These are phyloP conservation scores for Stagonosporopsis vannaccii DNA, from an alignment of 2,329 filamentous ascomycete genomes.

Conservation along the genomic window DNA sequence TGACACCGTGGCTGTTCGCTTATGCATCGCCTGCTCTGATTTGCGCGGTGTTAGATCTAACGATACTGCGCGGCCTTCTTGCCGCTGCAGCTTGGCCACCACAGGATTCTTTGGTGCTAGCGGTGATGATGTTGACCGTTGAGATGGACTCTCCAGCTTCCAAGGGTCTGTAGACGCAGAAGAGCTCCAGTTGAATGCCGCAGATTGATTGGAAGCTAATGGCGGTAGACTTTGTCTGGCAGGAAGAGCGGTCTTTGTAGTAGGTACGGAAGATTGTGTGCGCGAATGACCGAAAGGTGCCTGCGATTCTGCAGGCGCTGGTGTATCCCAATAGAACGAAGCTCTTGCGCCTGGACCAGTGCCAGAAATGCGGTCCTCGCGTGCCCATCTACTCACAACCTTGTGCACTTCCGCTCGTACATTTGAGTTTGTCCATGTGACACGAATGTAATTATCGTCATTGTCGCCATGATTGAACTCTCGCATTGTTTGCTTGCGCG, in stretches of 20 bases:
- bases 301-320: slow-evolving; percentile 29
- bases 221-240: slow-evolving; percentile 31
- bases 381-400: slow-evolving; percentile 46
- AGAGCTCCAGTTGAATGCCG: slow-evolving; percentile 48
- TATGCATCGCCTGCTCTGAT: slow-evolving; percentile 19
- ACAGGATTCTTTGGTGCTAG: slow-evolving; percentile 23
- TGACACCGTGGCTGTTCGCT: slow-evolving; percentile 22
- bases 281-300: slow-evolving; percentile 28
- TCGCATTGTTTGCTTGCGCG: slow-evolving; percentile 48
- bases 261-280: slow-evolving; percentile 32
- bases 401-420: slow-evolving; percentile 46
- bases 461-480: slow-evolving; percentile 46
- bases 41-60: slow-evolving; percentile 27
- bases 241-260: slow-evolving; percentile 23
- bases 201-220: slow-evolving; percentile 28
- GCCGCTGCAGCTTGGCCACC: slow-evolving; percentile 25
- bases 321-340: slow-evolving; percentile 50
- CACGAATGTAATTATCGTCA: slow-evolving; percentile 48
- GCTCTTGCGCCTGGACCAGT: slow-evolving; percentile 44
- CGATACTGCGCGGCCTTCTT: slow-evolving; percentile 31
- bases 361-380: slow-evolving; percentile 49
- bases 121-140: slow-evolving; percentile 29
- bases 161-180: slow-evolving; percentile 32
- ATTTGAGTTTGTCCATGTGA: slow-evolving; percentile 47
- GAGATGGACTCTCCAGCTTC: slow-evolving; percentile 24